phyloP scores from a whole-genome alignment of 306 rosid species.

The Biancaea sappan region DNA sequence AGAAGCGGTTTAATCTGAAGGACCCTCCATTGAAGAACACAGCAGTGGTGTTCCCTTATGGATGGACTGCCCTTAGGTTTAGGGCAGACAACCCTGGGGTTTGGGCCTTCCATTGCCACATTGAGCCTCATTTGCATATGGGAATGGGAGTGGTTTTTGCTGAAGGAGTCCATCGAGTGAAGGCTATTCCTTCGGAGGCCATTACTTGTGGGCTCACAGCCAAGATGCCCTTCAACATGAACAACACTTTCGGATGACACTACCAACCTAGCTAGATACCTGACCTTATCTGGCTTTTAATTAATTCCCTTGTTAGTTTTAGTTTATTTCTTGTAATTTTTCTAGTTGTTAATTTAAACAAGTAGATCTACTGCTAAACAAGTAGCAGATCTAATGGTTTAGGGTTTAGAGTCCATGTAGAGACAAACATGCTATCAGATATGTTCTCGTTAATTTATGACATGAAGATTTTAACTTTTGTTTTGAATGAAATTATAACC shows the following conservation, averaged over 20 bases:
- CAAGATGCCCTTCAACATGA: constrained; percentile 20
- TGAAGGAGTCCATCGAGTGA: constrained; percentile 41
- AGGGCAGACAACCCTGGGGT: constrained; percentile 70
- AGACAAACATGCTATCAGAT: too few species aligned
- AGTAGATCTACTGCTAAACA: too few species aligned
- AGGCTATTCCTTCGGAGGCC: constrained; percentile 43
- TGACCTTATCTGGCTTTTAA: background rate
- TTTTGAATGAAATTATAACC: too few species aligned
- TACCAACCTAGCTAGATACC: background rate
- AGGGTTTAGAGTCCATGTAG: too few species aligned
- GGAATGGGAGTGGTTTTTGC: constrained; percentile 73
- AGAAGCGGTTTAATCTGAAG: constrained; percentile 43
- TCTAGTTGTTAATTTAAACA: too few species aligned
- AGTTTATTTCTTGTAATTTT: background rate
- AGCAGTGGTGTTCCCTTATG: constrained; percentile 61
- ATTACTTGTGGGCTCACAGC: constrained; percentile 49
- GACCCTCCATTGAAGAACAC: constrained; percentile 72
- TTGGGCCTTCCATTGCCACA: constrained; percentile 82
- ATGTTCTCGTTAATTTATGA: too few species aligned
- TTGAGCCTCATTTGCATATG: constrained; percentile 75
- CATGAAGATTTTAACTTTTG: too few species aligned
- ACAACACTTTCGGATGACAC: constrained; percentile 29
- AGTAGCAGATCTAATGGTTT: too few species aligned
- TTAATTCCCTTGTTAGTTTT: too few species aligned
- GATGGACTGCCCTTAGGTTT: constrained; percentile 73